phyloP scores from a whole-genome alignment of 2,329 filamentous ascomycete genomes.

The Xenoacremonium recifei region DNA sequence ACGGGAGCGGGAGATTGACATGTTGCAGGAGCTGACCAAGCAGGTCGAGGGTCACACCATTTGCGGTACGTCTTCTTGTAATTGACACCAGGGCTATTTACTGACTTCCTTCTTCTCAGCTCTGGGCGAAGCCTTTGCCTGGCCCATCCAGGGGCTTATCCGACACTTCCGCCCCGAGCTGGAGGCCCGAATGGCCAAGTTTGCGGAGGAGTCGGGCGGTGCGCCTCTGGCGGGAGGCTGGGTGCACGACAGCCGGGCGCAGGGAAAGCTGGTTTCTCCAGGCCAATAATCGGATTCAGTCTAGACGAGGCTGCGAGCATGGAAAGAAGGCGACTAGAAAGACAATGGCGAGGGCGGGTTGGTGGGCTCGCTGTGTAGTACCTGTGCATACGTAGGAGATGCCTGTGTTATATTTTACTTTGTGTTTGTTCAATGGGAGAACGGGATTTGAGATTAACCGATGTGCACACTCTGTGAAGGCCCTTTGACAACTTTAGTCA shows the following conservation, averaged over 20 bases:
- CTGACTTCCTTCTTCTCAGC: conserved; percentile 46
- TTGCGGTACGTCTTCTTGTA: conserved; percentile 69
- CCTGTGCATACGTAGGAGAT: conserved; percentile 28
- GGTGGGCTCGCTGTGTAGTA: conserved; percentile 23
- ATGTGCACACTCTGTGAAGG: too few species aligned
- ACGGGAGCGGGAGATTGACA: conserved; percentile 91
- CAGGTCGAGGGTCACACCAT: conserved; percentile 99
- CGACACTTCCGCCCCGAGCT: conserved; percentile 96
- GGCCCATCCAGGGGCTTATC: conserved; percentile 97
- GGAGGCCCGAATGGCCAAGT: conserved; percentile 84
- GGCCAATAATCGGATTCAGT: conserved; percentile 70
- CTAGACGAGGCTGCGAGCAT: background rate
- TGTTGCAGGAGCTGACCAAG: conserved; percentile 98
- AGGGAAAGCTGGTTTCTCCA: conserved; percentile 83
- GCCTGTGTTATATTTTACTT: conserved; percentile 28
- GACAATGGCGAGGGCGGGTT: conserved; percentile 10
- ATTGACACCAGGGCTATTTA: too few species aligned
- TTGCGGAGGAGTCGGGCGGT: conserved; percentile 70
- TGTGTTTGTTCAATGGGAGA: conserved; percentile 7
- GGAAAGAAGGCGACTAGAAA: too few species aligned
- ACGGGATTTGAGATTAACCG: too few species aligned
- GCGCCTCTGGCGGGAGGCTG: conserved; percentile 83
- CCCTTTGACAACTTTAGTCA: too few species aligned
- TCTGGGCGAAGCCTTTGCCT: conserved; percentile 95
- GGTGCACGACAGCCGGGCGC: conserved; percentile 69